Percentiles rank a stretch among this genome's conserved stretches.
phyloP scores from a whole-genome alignment of 2,329 filamentous ascomycete species.

The Saccharata proteae region DNA sequence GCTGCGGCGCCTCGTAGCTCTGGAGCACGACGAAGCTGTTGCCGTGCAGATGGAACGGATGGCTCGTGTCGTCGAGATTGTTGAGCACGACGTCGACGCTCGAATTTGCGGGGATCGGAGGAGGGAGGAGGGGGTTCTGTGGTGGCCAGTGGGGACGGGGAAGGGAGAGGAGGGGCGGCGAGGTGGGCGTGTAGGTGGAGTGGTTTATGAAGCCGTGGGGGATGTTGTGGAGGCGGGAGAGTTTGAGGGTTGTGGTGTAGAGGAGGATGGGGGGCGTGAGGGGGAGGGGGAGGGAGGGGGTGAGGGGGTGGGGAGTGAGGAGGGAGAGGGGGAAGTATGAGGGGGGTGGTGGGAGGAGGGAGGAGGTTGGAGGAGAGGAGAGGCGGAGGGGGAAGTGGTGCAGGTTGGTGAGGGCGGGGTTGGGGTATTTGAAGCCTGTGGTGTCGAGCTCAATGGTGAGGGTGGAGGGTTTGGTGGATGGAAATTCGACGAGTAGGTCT shows the following conservation, averaged over 20 bases:
- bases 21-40: constrained; percentile 18
- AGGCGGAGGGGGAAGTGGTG: no score
- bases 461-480: no score
- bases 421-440: no score
- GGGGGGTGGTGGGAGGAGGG: no score
- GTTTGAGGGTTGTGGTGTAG: constrained; percentile 34
- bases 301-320: constrained; percentile 21
- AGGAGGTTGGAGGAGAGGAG: no score
- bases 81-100: constrained; percentile 40
- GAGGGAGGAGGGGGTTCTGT: constrained; percentile 31
- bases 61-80: constrained; percentile 38
- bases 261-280: constrained; percentile 24
- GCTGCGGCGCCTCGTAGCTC: constrained; percentile 11
- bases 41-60: constrained; percentile 37
- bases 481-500: no score
- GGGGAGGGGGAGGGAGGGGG: constrained; percentile 17
- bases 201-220: constrained; percentile 38
- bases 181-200: constrained; percentile 32
- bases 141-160: constrained; percentile 26
- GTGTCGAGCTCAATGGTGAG: no score
- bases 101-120: constrained; percentile 14
- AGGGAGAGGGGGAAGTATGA: no score
- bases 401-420: no score
- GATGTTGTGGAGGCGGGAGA: constrained; percentile 30
- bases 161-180: constrained; percentile 22